phyloP scores from a whole-genome alignment of 2,329 filamentous ascomycete genomes.

The Helminthosporium solani region DNA sequence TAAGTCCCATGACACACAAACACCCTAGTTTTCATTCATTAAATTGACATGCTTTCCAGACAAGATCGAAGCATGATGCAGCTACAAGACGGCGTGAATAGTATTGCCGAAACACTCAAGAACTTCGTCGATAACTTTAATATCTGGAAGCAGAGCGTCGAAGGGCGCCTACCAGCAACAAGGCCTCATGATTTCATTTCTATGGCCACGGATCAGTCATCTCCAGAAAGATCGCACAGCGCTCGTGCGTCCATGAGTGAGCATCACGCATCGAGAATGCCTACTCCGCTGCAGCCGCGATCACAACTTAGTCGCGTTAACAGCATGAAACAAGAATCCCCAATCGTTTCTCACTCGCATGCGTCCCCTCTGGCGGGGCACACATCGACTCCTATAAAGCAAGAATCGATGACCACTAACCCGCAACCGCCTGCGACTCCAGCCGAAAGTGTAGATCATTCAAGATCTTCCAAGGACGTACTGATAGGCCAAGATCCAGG shows the following conservation, averaged over 20 bases:
- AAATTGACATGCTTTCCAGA: conserved; percentile 26
- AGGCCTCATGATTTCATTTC: conserved; percentile 12
- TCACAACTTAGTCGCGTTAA: conserved; percentile 28
- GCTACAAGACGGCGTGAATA: conserved; percentile 48
- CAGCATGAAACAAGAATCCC: conserved; percentile 40
- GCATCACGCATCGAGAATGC: conserved; percentile 26
- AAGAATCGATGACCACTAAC: conserved; percentile 24
- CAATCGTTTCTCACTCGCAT: conserved; percentile 25
- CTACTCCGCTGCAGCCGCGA: conserved; percentile 32
- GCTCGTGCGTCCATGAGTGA: conserved; percentile 25
- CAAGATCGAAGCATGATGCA: conserved; percentile 55
- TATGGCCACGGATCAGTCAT: conserved; percentile 27
- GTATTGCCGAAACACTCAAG: conserved; percentile 32
- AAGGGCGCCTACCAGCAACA: conserved; percentile 26
- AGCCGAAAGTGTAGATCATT: conserved; percentile 34
- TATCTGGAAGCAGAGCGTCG: conserved; percentile 36
- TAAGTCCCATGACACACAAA: conserved; percentile 54
- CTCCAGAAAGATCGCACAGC: conserved; percentile 30
- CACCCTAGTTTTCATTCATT: neutral
- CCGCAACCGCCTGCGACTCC: conserved; percentile 36
- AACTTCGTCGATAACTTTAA: conserved; percentile 34
- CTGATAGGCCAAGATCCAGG: conserved; percentile 23
- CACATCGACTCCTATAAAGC: conserved; percentile 34
- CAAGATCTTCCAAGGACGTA: conserved; percentile 12
- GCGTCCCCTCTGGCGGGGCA: conserved; percentile 28